Base-by-base conservation (phyloP, 768 basidiomycete species). In the Crassisporium funariophilum region DNA sequence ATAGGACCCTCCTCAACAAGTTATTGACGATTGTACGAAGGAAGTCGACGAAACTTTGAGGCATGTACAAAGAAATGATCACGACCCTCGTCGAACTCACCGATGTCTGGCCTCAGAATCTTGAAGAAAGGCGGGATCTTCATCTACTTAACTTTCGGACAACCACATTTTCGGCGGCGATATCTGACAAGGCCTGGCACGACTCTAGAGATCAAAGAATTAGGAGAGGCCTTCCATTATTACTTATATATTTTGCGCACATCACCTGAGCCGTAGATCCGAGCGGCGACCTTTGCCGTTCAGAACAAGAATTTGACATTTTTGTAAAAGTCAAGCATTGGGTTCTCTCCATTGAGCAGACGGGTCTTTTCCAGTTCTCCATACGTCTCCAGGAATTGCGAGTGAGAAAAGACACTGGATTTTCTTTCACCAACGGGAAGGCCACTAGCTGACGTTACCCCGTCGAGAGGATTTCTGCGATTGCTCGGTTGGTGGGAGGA, bases 301-400 rank as follows among this genome's bases (percentile, higher is more conserved):
- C 59, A 95, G 57, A 95, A 95, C 60, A 95, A 72, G 62, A 97
- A 85, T 66, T 94, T 93, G 50, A 94, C 94, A 70, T 97, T 97
- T 67, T 87, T 81, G 65, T 97, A 98, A 65, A 86, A 94, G 56
- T 86, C 83, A 46, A 94, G 60, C 76, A 97, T 75, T 5, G 94
- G 91, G 63, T 94, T 95, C 68, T 90, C 90, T 41, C 94, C 91
- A 62, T 81, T 94, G 51, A 71, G 73, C 44, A 93, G 67, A 35
- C 74, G 75, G 16, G 95, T 97, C 64, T 71, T 75, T 49, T 70
- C 72, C 24, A 91, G 60, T 50, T 92, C 84, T 29, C 83, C 93
- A 62, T 91, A 98, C 37, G 86, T 85, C 59, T 81, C 78, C 75
- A 98, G 70, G 62, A 98, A 98, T 64, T 95, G 88, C 29, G 84